These are phyloP conservation scores for Trametes pubescens DNA, from an alignment of 1,284 basidiomycete genomes.

Conservation along the genomic window DNA sequence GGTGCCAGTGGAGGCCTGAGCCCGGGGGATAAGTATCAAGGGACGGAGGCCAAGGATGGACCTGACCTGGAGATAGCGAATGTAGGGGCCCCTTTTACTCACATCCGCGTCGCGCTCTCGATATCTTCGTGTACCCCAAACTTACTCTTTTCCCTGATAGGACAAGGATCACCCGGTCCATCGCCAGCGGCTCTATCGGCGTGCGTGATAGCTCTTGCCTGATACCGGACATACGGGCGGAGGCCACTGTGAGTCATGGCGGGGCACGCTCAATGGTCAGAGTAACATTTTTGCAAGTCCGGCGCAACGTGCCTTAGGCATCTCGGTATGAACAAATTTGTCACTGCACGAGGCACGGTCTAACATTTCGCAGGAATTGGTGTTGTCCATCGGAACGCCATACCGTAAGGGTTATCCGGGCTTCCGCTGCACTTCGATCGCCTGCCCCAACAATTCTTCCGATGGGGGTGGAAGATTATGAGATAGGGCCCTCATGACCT, in stretches of 20 bases:
- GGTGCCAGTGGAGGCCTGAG: too few relatives aligned
- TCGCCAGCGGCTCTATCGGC: conserved; percentile 11
- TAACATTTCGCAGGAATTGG: conserved; percentile 11
- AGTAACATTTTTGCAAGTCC: not conserved
- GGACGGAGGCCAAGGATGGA: not conserved
- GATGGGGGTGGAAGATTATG: conserved; percentile 25
- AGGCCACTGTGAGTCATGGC: not conserved
- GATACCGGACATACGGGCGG: conserved; percentile 4
- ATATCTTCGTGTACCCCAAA: not conserved
- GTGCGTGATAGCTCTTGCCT: not conserved
- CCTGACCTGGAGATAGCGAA: not conserved
- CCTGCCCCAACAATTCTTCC: conserved; percentile 10
- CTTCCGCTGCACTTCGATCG: conserved; percentile 17
- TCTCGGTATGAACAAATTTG: conserved; percentile 5
- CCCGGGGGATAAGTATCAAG: not conserved
- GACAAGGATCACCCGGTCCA: conserved; percentile 10
- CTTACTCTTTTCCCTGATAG: conserved; percentile 3
- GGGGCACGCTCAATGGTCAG: not conserved
- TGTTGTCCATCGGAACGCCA: conserved; percentile 6
- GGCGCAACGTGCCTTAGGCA: not conserved
- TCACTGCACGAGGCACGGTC: conserved; percentile 2
- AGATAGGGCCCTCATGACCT: conserved; percentile 27
- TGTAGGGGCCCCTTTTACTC: not conserved
- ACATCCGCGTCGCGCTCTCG: not conserved
- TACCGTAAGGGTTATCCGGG: conserved; percentile 31